Percentiles rank a stretch among this genome's conserved stretches.
These are phyloP conservation scores for Eimeria acervulina DNA, from an alignment of 169 alveolate species.

Conservation along the genomic window DNA sequence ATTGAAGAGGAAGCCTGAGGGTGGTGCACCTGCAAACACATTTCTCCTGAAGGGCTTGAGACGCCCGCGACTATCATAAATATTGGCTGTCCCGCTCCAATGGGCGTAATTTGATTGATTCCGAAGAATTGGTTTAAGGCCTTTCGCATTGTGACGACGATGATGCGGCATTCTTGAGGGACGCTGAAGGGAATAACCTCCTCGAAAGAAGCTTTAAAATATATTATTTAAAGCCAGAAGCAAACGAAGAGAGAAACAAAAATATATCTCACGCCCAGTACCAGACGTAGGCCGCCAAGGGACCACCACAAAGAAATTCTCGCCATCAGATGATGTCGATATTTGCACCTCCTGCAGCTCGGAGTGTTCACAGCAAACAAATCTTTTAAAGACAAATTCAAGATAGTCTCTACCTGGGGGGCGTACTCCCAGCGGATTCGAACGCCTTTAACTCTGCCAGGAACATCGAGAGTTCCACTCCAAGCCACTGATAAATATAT, in stretches of 20 bases:
- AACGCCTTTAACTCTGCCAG: constrained; percentile 89
- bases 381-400: background rate
- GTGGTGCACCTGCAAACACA: constrained; percentile 92
- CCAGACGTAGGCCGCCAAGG: constrained; percentile 90
- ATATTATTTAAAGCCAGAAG: background rate
- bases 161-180: constrained; percentile 88
- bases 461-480: constrained; percentile 92
- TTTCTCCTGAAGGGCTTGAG: constrained; percentile 92
- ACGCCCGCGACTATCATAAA: constrained; percentile 93
- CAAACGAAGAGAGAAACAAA: background rate
- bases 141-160: constrained; percentile 91
- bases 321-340: constrained; percentile 91
- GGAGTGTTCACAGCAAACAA: background rate
- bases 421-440: constrained; percentile 92
- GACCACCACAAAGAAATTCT: constrained; percentile 89
- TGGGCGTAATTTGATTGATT: constrained; percentile 91
- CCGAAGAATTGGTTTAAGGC: constrained; percentile 92
- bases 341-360: constrained; percentile 88
- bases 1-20: no score
- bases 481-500: constrained; percentile 87
- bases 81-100: constrained; percentile 94
- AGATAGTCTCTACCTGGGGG: constrained; percentile 87
- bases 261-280: constrained; percentile 84
- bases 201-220: constrained; percentile 87
- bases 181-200: constrained; percentile 86